A percentile compares a stretch with the other conserved stretches of the same genome.
These are phyloP conservation scores for Microthlaspi erraticum DNA, from an alignment of 345 rosid genomes.

Conservation along the genomic window DNA sequence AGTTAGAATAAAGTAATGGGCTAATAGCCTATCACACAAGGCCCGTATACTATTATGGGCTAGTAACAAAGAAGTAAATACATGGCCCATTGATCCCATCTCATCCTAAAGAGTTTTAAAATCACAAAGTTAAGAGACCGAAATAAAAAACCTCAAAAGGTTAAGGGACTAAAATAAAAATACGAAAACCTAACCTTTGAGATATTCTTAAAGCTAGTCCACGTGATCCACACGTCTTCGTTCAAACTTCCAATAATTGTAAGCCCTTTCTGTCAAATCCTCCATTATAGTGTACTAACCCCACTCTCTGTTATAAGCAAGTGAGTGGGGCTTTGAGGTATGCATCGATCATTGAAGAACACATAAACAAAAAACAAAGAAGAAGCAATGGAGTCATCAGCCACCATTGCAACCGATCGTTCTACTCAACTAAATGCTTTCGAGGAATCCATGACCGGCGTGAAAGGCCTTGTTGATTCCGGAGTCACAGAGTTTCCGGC, in stretches of 20 bases:
- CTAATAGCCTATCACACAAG: not conserved
- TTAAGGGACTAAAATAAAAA: not conserved
- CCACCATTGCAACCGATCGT: too few species aligned
- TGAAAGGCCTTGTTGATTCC: conserved; percentile 43
- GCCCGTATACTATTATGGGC: conserved; percentile 20
- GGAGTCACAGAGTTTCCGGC: conserved; percentile 39
- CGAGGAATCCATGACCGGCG: conserved; percentile 42
- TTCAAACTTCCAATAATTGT: too few species aligned
- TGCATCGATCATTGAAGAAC: too few species aligned
- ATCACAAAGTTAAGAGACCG: conserved; percentile 4
- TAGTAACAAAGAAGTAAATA: not conserved
- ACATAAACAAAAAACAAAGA: too few species aligned
- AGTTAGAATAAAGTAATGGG: not conserved
- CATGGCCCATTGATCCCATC: not conserved
- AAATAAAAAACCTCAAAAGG: not conserved
- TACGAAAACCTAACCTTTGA: not conserved
- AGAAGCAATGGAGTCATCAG: too few species aligned
- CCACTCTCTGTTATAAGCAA: too few species aligned
- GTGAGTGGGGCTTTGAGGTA: too few species aligned
- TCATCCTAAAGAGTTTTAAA: not conserved
- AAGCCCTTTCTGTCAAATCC: too few species aligned
- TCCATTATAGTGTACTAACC: too few species aligned
- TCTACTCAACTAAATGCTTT: conserved; percentile 20
- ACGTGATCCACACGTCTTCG: too few species aligned
- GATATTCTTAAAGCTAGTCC: too few species aligned